A percentile compares a stretch with the other conserved stretches of the same genome.
These are phyloP conservation scores for Hamamelis virginiana DNA, from an alignment of 164 flowering plant genomes.

Conservation along the genomic window DNA sequence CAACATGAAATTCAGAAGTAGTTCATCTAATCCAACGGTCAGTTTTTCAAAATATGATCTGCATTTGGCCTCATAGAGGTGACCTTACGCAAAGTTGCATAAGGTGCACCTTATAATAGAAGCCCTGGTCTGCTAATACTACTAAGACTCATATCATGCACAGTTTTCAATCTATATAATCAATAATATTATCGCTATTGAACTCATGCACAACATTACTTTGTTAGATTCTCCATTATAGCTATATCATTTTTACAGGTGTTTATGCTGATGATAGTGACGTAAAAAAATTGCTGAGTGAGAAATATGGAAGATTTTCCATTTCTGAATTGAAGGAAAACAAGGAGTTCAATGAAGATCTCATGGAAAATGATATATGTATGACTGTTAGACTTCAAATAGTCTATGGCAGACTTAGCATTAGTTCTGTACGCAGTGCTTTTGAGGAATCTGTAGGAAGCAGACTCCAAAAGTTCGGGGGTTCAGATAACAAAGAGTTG, in stretches of 20 bases:
- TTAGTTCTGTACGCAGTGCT: constrained; percentile 83
- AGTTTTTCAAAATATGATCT: too few species aligned
- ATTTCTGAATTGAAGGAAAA: constrained; percentile 50
- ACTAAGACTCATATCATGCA: too few species aligned
- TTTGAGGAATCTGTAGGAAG: constrained; percentile 93
- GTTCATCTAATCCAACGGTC: too few species aligned
- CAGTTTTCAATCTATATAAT: too few species aligned
- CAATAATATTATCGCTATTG: background rate
- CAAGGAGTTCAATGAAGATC: constrained; percentile 50
- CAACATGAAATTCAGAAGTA: too few species aligned
- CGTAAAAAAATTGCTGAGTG: constrained; percentile 47
- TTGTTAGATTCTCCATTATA: background rate
- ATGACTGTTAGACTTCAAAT: constrained; percentile 90
- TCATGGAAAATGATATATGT: constrained; percentile 63
- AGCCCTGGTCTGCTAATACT: too few species aligned
- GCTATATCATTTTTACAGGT: constrained; percentile 39
- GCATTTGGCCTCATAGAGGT: too few species aligned
- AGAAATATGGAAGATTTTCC: constrained; percentile 58
- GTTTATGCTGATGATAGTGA: constrained; percentile 79
- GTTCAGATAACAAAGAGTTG: constrained; percentile 72
- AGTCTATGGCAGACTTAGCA: constrained; percentile 77
- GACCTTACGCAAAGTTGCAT: too few species aligned
- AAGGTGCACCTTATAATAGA: too few species aligned
- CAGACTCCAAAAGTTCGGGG: constrained; percentile 81
- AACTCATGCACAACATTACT: background rate